Base-by-base conservation (phyloP, 2,329 filamentous ascomycete genomes). In the Ophiosphaerella herpotricha region DNA sequence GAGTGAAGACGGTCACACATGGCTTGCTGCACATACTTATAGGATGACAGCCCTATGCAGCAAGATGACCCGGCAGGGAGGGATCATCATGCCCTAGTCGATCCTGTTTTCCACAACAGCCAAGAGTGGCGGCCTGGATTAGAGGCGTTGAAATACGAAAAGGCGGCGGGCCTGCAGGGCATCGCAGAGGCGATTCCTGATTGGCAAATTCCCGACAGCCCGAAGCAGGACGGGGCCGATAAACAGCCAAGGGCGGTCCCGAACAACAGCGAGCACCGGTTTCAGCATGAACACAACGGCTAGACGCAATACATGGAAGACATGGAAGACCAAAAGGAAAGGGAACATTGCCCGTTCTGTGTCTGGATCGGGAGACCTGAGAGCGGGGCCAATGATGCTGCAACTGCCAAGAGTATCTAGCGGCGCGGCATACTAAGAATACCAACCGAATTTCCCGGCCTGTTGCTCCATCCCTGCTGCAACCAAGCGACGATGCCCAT, bases 391-490 rank as follows among this genome's bases (percentile, higher is more conserved):
- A 48, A 48, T 40, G 14, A 16, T 23, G 4, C 33, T 23, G 18
- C 23, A 34, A 7, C 5, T 34, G 40, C 44, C 49, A 18, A 52
- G 44, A 14, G 39, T 48, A 52, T 48, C 49, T 52, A 52, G 49
- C 37, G 49, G 49, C 49, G 44, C 45, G 49, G 49, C 49, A 26
- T 21, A 12, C 48, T 52, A 52, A 52, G 36, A 48, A 48, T 52
- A 48, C 26, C 33, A 40, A 39, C 14, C 37, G 26, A 29, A 8
- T 29, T 29, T 29, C 26, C 26, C 26, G 26, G 4, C 26, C 11
- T 29, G 26, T 11, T 29, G 4, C 26, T 29, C 7, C 9, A 29
- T 11, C 26, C 26, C 11, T 29, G 26, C 9, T 29, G 7, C 6
- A 29, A 8, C 2, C 26, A 29, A 29, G 7, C 2, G 6, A 11